phyloP scores from a whole-genome alignment of 371 early-diverging fungal species.

The Rhizopus microsporus region DNA sequence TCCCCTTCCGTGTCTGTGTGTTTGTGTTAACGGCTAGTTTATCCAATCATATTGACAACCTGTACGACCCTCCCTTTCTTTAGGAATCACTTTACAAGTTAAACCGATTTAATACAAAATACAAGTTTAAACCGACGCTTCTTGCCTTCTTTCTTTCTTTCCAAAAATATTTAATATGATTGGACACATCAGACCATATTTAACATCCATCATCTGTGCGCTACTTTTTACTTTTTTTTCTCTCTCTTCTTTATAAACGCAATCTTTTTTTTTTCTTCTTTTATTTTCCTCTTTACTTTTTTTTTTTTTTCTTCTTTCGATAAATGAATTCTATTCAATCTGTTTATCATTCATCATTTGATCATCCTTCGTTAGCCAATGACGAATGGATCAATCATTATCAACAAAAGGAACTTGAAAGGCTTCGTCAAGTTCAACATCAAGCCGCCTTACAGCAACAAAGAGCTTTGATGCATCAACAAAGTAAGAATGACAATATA shows the following conservation, averaged over 20 bases:
- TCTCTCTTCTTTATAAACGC: slow-evolving; percentile 1
- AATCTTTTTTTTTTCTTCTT: slow-evolving; percentile 4
- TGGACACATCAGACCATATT: background rate
- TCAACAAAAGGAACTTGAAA: slow-evolving; percentile 19
- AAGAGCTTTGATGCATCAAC: slow-evolving; percentile 16
- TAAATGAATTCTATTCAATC: slow-evolving; percentile 14
- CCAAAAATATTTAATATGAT: background rate
- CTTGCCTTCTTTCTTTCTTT: background rate
- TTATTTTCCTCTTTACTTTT: slow-evolving; percentile 3
- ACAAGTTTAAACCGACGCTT: background rate
- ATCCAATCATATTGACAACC: too few species aligned
- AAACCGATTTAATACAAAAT: too few species aligned
- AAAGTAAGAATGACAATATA: slow-evolving; percentile 14
- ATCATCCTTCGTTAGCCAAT: slow-evolving; percentile 1
- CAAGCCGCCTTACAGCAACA: slow-evolving; percentile 25
- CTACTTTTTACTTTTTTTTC: background rate
- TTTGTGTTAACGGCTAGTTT: too few species aligned
- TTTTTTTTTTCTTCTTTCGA: background rate
- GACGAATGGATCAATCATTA: background rate
- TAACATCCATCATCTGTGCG: too few species aligned
- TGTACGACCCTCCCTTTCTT: too few species aligned
- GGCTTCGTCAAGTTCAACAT: slow-evolving; percentile 21
- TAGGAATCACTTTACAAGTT: too few species aligned
- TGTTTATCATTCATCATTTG: background rate
- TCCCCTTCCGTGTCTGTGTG: too few species aligned